Evolutionary conservation across 1,139 yeast species (phyloP), one percentile per base, ranked within the genome.

Genomic region (Yamadazyma kanchanaburiensis): DNA sequence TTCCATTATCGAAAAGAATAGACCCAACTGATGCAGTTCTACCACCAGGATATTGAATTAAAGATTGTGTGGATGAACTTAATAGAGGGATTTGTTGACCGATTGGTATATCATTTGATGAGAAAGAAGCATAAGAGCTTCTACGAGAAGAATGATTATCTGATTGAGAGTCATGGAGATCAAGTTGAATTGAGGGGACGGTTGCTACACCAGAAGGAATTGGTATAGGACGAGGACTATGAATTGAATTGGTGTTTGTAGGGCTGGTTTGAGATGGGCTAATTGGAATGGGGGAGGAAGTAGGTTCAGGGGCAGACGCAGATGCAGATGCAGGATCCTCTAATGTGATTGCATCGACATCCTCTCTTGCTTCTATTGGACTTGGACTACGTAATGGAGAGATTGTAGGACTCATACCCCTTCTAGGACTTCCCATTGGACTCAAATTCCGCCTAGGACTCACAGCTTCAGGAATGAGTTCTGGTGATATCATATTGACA

Each of bases 51-150:
- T 24, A 37, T 24, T 24, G 31, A 6, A 39, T 33, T 16, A 60
- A 31, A 1, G 68, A 60, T 4, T 60, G 43, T 5, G 53, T 49
- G 1, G 70, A 60, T 28, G 49, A 42, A 12, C 51, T 48, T 12
- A 68, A 49, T 16, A 68, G 47, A 8, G 74, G 74, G 17, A 65
- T 48, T 2, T 64, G 59, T 39, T 60, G 70, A 14, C 66, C 72
- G 13, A 59, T 38, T 1, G 62, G 62, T 4, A 48, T 19, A 25
- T 53, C 52, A 4, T 42, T 38, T 3, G 60, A 51, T 3, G 37
- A 36, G 5, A 39, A 27, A 21, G 66, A 61, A 3, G 53, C 41
- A 3, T 47, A 23, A 0, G 69, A 61, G 6, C 33, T 29, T 2
- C 63, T 34, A 25, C 45, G 27, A 12, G 45, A 40, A 6, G 43